Percentiles rank a stretch among this genome's conserved stretches.
Evolutionary conservation across 495 filamentous ascomycete species (phyloP).

Genomic region (Daldinia decipiens): DNA sequence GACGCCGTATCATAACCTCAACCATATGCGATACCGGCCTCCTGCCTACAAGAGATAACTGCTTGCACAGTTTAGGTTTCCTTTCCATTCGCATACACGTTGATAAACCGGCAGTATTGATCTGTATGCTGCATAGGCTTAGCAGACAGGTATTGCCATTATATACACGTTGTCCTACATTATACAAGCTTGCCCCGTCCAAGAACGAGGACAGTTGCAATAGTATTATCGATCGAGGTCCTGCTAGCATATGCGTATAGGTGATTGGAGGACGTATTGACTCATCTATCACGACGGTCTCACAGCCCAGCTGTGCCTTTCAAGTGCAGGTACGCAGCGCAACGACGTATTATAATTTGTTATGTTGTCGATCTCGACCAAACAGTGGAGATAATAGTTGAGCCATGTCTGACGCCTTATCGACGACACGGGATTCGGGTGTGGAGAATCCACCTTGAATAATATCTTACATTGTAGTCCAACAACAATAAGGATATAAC

Average conservation of each 20-base stretch:
- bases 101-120: not conserved
- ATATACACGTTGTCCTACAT: not conserved
- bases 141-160: not conserved
- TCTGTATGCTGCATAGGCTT: not conserved
- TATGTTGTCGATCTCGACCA: not conserved
- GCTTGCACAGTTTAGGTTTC: not conserved
- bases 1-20: not conserved
- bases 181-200: not conserved
- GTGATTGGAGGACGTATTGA: not conserved
- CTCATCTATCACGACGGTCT: not conserved
- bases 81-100: not conserved
- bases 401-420: not conserved
- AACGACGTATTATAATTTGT: not conserved
- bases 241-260: not conserved
- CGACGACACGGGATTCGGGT: not conserved
- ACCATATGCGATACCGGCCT: not conserved
- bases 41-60: not conserved
- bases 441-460: not conserved
- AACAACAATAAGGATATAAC: conserved; percentile 17
- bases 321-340: not conserved
- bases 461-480: not conserved
- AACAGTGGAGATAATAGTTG: not conserved
- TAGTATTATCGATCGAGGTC: not conserved
- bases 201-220: not conserved
- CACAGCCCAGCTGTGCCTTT: not conserved